Percentiles rank a stretch among this genome's conserved stretches.
These are phyloP conservation scores for Pugionium dolabratum DNA, from an alignment of 345 rosid species.

Conservation along the genomic window DNA sequence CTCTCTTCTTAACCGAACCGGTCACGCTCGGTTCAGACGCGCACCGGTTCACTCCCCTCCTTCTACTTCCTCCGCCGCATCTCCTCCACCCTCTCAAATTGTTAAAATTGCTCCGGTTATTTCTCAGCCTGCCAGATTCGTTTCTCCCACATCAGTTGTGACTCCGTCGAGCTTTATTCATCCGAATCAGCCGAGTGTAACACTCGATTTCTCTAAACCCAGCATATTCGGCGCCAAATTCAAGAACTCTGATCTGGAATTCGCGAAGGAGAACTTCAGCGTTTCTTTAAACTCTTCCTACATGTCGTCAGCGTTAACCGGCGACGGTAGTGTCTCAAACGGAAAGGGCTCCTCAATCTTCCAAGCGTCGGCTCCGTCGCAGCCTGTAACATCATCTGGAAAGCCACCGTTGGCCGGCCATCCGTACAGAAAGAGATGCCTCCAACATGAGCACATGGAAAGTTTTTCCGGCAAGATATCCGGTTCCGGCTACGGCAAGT, in stretches of 20 bases:
- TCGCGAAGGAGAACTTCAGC: constrained; percentile 70
- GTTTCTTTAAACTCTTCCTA: constrained; percentile 84
- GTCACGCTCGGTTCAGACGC: constrained; percentile 91
- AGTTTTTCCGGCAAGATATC: constrained; percentile 59
- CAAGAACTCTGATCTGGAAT: constrained; percentile 57
- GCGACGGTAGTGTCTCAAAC: constrained; percentile 92
- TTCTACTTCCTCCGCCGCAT: constrained; percentile 34
- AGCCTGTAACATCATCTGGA: constrained; percentile 53
- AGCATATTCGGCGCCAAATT: constrained; percentile 48
- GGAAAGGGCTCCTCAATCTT: constrained; percentile 80
- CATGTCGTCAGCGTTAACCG: constrained; percentile 84
- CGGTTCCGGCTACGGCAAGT: constrained; percentile 64
- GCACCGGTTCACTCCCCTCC: constrained; percentile 58
- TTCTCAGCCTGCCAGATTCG: constrained; percentile 14
- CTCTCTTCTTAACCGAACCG: constrained; percentile 73
- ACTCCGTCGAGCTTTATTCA: constrained; percentile 46
- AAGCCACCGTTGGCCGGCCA: constrained; percentile 71
- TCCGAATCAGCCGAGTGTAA: constrained; percentile 59
- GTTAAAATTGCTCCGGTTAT: constrained; percentile 20
- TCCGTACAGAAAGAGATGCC: constrained; percentile 67
- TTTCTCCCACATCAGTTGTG: constrained; percentile 22
- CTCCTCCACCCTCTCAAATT: constrained; percentile 16
- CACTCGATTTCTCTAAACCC: constrained; percentile 80
- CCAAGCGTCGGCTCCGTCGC: constrained; percentile 47
- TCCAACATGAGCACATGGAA: constrained; percentile 65